Base-by-base conservation (phyloP, 2,329 filamentous ascomycete species). In the Calonectria pauciramosa region DNA sequence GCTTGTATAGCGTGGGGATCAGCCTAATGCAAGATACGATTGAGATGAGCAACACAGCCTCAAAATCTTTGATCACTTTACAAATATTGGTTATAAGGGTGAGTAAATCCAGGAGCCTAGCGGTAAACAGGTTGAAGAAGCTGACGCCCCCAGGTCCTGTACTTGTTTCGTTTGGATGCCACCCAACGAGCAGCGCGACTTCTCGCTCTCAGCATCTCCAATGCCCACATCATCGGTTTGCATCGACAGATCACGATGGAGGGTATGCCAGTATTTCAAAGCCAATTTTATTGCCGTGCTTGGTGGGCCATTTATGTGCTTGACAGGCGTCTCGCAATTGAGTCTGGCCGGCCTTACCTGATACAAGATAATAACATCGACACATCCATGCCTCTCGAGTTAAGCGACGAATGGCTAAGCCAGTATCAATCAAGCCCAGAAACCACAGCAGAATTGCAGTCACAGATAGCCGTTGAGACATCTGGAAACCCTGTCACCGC, bases 341-440 rank as follows among this genome's bases (percentile, higher is more conserved):
- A 77, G 30, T 78, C 76, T 2, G 76, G 76, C 1, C 70, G 75
- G 7, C 76, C 76, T 28, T 78, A 74, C 18, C 41, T 78, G 8
- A 78, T 78, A 1, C 76, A 78, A 52, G 76, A 78, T 67, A 72
- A 49, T 66, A 77, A 78, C 32, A 63, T 78, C 20, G 76, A 78
- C 18, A 74, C 73, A 0, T 54, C 73, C 1, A 49, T 77, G 16
- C 76, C 76, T 0, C 28, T 78, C 2, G 76, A 75, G 20, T 68
- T 78, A 2, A 70, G 76, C 14, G 76, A 78, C 16, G 76, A 78
- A 30, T 78, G 76, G 76, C 66, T 78, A 65, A 65, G 65, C 0
- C 66, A 66, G n/a, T 68, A 56, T 32, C 16, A 44, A 23, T 59
- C 36, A 8, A 59, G 51, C 59, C 28, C 71, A 16, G 47, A 72